Evolutionary conservation across 352 stramenopile genomes (phyloP).

Genomic region (Pilasporangium apinafurcum): DNA sequence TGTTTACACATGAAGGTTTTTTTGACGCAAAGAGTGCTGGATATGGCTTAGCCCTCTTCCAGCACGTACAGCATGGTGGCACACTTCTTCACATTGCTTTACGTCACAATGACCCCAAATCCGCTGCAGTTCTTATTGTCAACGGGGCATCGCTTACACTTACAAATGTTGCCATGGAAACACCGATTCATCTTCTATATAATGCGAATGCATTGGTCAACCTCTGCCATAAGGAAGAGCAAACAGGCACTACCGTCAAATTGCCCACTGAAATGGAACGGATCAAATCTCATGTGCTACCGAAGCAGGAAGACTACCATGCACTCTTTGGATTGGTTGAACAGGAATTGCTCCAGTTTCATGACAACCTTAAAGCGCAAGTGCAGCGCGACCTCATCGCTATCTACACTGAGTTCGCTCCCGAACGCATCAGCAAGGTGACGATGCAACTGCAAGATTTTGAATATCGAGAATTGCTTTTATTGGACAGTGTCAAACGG

Average conservation of each 20-base stretch:
- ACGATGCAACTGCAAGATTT: constrained; percentile 39
- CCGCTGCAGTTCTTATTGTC: constrained; percentile 24
- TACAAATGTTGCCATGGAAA: constrained; percentile 21
- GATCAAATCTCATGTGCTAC: constrained; percentile 5
- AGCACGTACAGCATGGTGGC: constrained; percentile 34
- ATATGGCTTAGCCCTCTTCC: constrained; percentile 16
- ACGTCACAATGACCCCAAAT: constrained; percentile 25
- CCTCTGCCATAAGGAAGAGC: constrained; percentile 6
- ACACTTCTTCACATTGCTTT: constrained; percentile 47
- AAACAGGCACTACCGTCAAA: constrained; percentile 1
- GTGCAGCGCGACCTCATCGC: constrained; percentile 18
- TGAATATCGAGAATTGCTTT: constrained; percentile 30
- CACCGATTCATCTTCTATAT: constrained; percentile 28
- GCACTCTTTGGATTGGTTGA: constrained; percentile 22
- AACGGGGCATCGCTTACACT: constrained; percentile 18
- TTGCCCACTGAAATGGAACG: background rate
- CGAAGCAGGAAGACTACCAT: constrained; percentile 14
- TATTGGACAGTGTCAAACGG: constrained; percentile 28
- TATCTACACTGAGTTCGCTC: constrained; percentile 39
- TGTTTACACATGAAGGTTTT: constrained; percentile 27
- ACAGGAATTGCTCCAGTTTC: constrained; percentile 17
- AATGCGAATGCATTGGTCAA: constrained; percentile 18
- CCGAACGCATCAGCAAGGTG: constrained; percentile 50
- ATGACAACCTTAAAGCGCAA: constrained; percentile 11
- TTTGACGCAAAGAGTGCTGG: constrained; percentile 16